Percentiles rank a stretch among this genome's conserved stretches.
Evolutionary conservation across 345 rosid genomes (phyloP).

Genomic region (Nephelium lappaceum): DNA sequence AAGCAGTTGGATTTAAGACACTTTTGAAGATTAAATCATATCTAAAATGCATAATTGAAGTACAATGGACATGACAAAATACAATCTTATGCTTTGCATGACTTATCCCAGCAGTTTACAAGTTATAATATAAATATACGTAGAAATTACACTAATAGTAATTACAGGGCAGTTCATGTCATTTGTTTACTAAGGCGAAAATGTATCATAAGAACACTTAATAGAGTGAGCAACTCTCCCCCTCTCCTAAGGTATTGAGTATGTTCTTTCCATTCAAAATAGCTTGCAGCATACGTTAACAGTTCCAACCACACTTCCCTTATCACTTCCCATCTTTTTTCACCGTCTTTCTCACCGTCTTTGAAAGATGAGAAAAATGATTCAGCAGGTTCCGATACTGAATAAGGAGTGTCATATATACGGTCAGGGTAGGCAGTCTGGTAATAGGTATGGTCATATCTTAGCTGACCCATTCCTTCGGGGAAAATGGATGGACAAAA

Average conservation of each 20-base stretch:
- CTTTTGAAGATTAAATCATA: no score
- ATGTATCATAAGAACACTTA: neutral
- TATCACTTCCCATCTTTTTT: neutral
- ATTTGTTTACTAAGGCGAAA: neutral
- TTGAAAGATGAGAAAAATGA: neutral
- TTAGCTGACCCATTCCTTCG: neutral
- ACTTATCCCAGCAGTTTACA: no score
- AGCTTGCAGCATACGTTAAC: neutral
- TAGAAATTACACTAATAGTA: no score
- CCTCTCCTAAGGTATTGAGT: neutral
- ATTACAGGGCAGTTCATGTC: neutral
- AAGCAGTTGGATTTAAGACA: no score
- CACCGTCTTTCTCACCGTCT: neutral
- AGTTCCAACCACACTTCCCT: neutral
- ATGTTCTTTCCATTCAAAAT: neutral
- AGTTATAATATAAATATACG: no score
- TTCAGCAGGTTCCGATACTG: no score
- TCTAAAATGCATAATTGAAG: no score
- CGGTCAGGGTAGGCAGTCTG: no score
- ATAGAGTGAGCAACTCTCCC: neutral
- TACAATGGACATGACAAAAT: no score
- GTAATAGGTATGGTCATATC: neutral
- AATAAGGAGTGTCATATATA: no score
- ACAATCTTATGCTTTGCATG: no score
- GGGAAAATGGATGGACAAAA: neutral